Base-by-base conservation (phyloP, 2,329 filamentous ascomycete species). In the Penicillium sp. region DNA sequence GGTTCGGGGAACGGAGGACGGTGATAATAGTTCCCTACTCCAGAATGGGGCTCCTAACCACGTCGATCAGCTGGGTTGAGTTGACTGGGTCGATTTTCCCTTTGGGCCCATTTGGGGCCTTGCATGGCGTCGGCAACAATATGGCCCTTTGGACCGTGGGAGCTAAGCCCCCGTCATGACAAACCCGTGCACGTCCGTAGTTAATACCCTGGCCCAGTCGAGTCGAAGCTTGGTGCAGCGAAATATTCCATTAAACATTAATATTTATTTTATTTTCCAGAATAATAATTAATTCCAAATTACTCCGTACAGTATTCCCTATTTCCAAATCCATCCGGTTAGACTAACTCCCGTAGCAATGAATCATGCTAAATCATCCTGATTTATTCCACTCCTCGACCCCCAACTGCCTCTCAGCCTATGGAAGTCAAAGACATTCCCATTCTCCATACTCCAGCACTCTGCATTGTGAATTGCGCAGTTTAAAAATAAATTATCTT, bases 91-190 rank as follows among this genome's bases (percentile, higher is more conserved):
- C 54, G 27, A 16, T 24, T 52, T 31, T 1, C 31, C 31, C 4
- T 24, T 19, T 40, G 58, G 63, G 49, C 35, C 24, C 37, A 31
- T 37, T 39, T 51, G 33, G 49, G 49, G 59, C 62, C 62, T 65
- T 66, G 65, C 65, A 66, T 59, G 6, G 24, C 6, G 24, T 27
- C 59, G 59, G 62, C 35, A 36, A 36, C 49, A 35, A 39, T 36
- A 18, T 51, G 49, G 22, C 49, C 35, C 31, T 31, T 51, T 37
- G 19, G 49, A 22, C 35, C 49, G 33, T 36, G 35, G 16, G 41
- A 44, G 35, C 66, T 66, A 62, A 66, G 63, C 63, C 65, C 65
- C 61, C 60, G 62, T 65, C 50, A 53, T 50, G 61, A 64, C 64
- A 65, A 52, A 59, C 58, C 50, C 54, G 49, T 19, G 50, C 50